Percentiles rank a stretch among this genome's conserved stretches.
phyloP scores from a whole-genome alignment of 805 yeast genomes.

The Candida nitratophila region DNA sequence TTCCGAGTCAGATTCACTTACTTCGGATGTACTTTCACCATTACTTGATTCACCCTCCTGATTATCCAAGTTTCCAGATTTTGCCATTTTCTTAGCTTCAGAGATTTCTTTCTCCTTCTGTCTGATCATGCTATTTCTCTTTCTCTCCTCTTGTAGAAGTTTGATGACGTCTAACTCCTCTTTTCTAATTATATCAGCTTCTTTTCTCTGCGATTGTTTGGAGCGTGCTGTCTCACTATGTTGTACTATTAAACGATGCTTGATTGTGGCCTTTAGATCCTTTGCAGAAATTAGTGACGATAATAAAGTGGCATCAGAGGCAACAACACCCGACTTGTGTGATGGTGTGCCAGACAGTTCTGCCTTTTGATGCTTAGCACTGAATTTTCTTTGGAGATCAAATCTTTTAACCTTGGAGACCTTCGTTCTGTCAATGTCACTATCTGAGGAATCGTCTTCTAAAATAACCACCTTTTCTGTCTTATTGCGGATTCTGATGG shows the following conservation, averaged over 20 bases:
- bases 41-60: neutral
- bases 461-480: neutral
- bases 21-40: constrained; percentile 7
- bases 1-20: constrained; percentile 20
- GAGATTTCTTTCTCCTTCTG: constrained; percentile 10
- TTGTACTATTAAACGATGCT: neutral
- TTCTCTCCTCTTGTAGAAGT: constrained; percentile 17
- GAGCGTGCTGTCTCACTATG: constrained; percentile 3
- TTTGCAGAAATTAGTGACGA: neutral
- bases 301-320: neutral
- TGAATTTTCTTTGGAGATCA: constrained; percentile 2
- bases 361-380: constrained; percentile 5
- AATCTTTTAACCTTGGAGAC: neutral
- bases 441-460: neutral
- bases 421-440: neutral
- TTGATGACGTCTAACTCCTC: constrained; percentile 9
- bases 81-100: constrained; percentile 6
- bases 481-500: neutral
- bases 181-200: constrained; percentile 2
- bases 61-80: constrained; percentile 3
- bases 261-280: constrained; percentile 2
- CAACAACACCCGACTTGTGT: neutral
- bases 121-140: constrained; percentile 8
- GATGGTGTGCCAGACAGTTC: neutral
- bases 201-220: constrained; percentile 6